Percentiles rank a stretch among this genome's conserved stretches.
Evolutionary conservation across 768 basidiomycete species (phyloP).

Genomic region (Lactarius evosmus): DNA sequence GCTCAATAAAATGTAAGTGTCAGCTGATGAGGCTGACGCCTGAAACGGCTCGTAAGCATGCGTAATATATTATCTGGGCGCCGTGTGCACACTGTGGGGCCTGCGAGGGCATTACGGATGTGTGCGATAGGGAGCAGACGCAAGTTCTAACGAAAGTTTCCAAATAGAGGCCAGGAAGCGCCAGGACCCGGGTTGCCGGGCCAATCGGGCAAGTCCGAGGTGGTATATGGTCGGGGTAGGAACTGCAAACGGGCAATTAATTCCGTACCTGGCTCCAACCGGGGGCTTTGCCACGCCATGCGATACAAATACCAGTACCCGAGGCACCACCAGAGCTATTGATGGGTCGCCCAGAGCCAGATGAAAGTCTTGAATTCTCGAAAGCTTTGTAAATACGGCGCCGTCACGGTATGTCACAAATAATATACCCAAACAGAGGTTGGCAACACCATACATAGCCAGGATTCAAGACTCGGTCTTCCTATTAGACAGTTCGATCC

Average conservation of each 20-base stretch:
- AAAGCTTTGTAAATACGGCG: not conserved
- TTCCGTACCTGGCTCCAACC: not conserved
- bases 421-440: slow-evolving; percentile 6
- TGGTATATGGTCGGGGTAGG: not conserved
- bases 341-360: not conserved
- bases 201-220: slow-evolving; percentile 1
- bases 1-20: not conserved
- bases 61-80: slow-evolving; percentile 6
- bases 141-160: slow-evolving; percentile 11
- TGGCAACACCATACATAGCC: not conserved
- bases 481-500: slow-evolving; percentile 1
- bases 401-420: slow-evolving; percentile 19
- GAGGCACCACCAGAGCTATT: not conserved
- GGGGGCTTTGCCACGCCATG: slow-evolving; percentile 11
- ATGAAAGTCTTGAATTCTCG: slow-evolving; percentile 4
- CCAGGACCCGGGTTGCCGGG: slow-evolving; percentile 5
- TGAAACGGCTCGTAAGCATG: slow-evolving; percentile 4
- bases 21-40: slow-evolving; percentile 20
- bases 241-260: not conserved
- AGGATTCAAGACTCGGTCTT: not conserved
- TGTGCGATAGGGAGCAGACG: slow-evolving; percentile 2
- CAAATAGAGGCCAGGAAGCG: slow-evolving; percentile 7
- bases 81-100: slow-evolving; percentile 13
- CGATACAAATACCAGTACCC: not conserved
- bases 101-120: slow-evolving; percentile 5